phyloP scores from a whole-genome alignment of 2,329 filamentous ascomycete species.

The Huntiella decipiens region DNA sequence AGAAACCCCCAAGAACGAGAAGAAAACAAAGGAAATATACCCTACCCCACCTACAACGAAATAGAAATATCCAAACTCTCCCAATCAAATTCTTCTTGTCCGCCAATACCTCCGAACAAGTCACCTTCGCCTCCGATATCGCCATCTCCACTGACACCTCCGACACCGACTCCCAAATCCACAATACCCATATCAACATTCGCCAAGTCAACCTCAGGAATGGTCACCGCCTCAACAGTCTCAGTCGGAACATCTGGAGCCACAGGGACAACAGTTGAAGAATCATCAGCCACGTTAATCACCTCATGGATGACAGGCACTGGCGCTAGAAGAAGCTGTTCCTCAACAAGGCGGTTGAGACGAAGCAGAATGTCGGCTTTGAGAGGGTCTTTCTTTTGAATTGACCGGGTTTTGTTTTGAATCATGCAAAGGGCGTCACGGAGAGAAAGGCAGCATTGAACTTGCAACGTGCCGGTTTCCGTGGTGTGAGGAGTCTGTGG shows the following conservation, averaged over 20 bases:
- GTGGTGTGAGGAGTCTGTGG: conserved; percentile 18
- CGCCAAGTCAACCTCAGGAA: neutral
- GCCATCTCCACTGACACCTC: neutral
- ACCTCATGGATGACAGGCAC: conserved; percentile 23
- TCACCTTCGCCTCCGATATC: conserved; percentile 7
- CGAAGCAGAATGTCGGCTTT: conserved; percentile 44
- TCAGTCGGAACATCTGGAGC: conserved; percentile 17
- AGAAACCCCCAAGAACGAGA: neutral
- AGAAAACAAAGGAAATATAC: neutral
- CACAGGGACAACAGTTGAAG: neutral
- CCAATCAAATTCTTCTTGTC: conserved; percentile 10
- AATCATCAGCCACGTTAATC: conserved; percentile 14
- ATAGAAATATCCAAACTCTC: conserved; percentile 7
- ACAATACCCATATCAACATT: conserved; percentile 7
- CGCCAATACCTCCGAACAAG: conserved; percentile 8
- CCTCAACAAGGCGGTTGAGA: conserved; percentile 44
- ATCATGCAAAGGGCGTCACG: conserved; percentile 39
- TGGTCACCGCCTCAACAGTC: conserved; percentile 21
- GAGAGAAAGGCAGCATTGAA: conserved; percentile 34
- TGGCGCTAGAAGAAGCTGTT: conserved; percentile 34
- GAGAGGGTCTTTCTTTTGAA: conserved; percentile 35
- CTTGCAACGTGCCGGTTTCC: conserved; percentile 15
- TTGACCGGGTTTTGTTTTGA: conserved; percentile 36
- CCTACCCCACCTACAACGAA: neutral
- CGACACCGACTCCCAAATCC: conserved; percentile 3